Percentiles rank a stretch among this genome's conserved stretches.
Evolutionary conservation across 108 stramenopile species (phyloP).

Genomic region (Discostella stelligeroides): DNA sequence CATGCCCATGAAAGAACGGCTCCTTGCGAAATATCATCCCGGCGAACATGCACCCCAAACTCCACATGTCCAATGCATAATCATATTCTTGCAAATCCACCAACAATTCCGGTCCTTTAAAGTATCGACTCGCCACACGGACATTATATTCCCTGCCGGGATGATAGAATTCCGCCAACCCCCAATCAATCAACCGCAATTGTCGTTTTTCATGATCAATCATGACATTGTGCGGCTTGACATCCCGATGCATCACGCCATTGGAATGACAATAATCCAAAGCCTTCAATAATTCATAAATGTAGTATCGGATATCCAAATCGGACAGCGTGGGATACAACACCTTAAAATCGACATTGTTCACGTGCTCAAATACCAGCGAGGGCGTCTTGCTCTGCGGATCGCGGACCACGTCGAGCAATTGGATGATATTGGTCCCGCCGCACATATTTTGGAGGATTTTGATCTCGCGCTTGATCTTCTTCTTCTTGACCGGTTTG

Average conservation of each 20-base stretch:
- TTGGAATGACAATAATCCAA: conserved; percentile 99
- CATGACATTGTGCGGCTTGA: conserved; percentile 99
- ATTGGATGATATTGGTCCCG: conserved; percentile 98
- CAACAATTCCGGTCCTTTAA: conserved; percentile 99
- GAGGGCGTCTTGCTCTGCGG: conserved; percentile 99
- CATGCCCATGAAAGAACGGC: conserved; percentile 98
- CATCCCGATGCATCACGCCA: conserved; percentile 99
- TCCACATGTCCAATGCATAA: conserved; percentile 99
- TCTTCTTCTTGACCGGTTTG: conserved; percentile 99
- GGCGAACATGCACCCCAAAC: conserved; percentile 99
- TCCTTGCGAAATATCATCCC: conserved; percentile 99
- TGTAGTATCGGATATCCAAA: conserved; percentile 99
- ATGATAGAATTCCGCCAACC: conserved; percentile 99
- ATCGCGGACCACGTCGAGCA: conserved; percentile 98
- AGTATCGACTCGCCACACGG: conserved; percentile 98
- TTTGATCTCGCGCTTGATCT: conserved; percentile 99
- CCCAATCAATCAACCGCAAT: conserved; percentile 99
- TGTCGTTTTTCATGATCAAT: conserved; percentile 98
- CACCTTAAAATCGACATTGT: conserved; percentile 99
- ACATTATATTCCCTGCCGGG: conserved; percentile 99
- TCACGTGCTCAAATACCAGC: conserved; percentile 98
- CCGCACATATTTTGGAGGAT: conserved; percentile 99
- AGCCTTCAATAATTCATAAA: conserved; percentile 98
- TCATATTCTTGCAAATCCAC: conserved; percentile 99
- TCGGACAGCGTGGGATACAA: conserved; percentile 98